A percentile compares a stretch with the other conserved stretches of the same genome.
These are phyloP conservation scores for Solanum etuberosum DNA, from an alignment of 257 asterid species.

Conservation along the genomic window DNA sequence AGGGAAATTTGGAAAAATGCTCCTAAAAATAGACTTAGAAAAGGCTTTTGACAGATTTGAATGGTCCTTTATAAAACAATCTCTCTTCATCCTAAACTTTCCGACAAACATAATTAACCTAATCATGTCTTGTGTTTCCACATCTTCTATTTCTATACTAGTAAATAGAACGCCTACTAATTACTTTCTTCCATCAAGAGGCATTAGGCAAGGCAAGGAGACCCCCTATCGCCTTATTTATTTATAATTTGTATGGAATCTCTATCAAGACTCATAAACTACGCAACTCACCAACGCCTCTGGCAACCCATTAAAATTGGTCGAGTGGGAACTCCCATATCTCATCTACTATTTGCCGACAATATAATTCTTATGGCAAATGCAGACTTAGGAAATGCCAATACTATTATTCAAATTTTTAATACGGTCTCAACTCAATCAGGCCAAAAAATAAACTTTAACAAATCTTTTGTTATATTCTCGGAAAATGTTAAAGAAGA, in stretches of 20 bases:
- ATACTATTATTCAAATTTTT: background rate
- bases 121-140: background rate
- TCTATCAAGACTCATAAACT: background rate
- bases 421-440: no score
- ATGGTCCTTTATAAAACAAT: background rate
- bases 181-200: background rate
- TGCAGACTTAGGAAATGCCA: no score
- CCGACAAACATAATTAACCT: background rate
- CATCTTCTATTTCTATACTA: background rate
- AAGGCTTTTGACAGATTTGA: background rate
- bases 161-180: background rate
- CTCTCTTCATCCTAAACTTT: background rate
- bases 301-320: background rate
- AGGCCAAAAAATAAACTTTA: no score
- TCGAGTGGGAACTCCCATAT: background rate
- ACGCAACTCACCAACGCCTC: no score
- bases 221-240: background rate
- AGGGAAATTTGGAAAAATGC: background rate
- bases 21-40: background rate
- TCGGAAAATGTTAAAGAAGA: no score
- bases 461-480: no score
- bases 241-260: background rate
- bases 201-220: background rate
- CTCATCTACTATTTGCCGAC: background rate
- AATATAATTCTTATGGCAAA: background rate